Evolutionary conservation across 306 rosid genomes (phyloP).

Genomic region (Lathyrus aphaca): DNA sequence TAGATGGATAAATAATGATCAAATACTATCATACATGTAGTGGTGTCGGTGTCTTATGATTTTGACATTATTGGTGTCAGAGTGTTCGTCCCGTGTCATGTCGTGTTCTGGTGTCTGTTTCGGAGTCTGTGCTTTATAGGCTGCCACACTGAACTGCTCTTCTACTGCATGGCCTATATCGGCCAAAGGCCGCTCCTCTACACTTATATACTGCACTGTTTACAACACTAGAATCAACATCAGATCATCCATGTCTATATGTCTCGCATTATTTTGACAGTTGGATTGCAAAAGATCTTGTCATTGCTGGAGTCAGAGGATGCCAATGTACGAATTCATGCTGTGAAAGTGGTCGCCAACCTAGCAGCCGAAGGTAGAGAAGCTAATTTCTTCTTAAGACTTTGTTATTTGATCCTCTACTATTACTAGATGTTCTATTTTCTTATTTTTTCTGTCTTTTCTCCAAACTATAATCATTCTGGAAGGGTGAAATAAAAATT

Average conservation of each 20-base stretch:
- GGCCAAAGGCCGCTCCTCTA: not conserved
- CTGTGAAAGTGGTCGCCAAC: slow-evolving; percentile 98
- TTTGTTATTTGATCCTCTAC: slow-evolving; percentile 24
- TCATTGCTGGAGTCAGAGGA: slow-evolving; percentile 95
- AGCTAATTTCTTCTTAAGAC: slow-evolving; percentile 28
- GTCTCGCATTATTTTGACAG: slow-evolving; percentile 53
- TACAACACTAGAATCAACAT: not conserved
- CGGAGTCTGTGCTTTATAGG: not conserved
- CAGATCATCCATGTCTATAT: slow-evolving; percentile 32
- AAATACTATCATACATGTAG: too few species aligned
- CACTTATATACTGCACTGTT: not conserved
- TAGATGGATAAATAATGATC: too few species aligned
- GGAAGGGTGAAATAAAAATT: slow-evolving; percentile 8
- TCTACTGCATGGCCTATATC: not conserved
- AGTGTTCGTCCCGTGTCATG: too few species aligned
- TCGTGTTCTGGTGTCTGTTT: too few species aligned
- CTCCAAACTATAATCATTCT: slow-evolving; percentile 12
- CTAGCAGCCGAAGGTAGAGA: slow-evolving; percentile 93
- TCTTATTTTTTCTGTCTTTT: not conserved
- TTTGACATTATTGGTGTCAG: too few species aligned
- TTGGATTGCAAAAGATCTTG: slow-evolving; percentile 90
- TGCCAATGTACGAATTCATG: slow-evolving; percentile 90
- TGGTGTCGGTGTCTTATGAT: too few species aligned
- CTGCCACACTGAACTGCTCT: not conserved
- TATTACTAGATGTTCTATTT: slow-evolving; percentile 15